Evolutionary conservation across 305 asterid genomes (phyloP).

Genomic region (Andrographis paniculata): DNA sequence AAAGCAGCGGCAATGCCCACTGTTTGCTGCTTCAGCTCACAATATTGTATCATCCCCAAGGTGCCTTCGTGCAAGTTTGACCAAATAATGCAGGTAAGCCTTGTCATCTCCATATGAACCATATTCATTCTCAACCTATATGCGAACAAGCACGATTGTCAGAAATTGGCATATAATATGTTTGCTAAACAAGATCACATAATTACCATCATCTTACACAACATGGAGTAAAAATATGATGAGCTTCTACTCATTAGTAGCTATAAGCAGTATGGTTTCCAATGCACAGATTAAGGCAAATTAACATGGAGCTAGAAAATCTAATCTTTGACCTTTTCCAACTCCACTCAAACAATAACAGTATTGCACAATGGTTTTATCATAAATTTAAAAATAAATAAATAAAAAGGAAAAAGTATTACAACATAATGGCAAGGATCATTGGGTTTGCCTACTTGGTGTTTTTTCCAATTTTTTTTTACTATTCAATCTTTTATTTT

Average conservation of each 20-base stretch:
- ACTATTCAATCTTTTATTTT: too few relatives aligned
- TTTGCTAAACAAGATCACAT: not conserved
- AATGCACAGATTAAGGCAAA: not conserved
- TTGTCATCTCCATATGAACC: constrained; percentile 91
- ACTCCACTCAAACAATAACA: not conserved
- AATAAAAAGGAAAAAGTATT: not conserved
- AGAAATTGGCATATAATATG: not conserved
- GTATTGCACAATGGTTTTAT: too few relatives aligned
- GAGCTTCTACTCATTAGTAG: not conserved
- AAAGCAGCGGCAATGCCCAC: constrained; percentile 15
- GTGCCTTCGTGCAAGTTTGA: constrained; percentile 60
- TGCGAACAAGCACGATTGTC: constrained; percentile 24
- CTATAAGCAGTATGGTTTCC: constrained; percentile 8
- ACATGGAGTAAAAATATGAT: not conserved
- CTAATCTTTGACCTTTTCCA: not conserved
- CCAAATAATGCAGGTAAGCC: constrained; percentile 79
- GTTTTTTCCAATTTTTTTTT: too few relatives aligned
- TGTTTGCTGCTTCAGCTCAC: constrained; percentile 35
- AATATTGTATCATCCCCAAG: constrained; percentile 66
- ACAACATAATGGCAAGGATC: not conserved
- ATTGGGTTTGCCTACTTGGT: too few relatives aligned
- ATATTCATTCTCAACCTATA: constrained; percentile 92
- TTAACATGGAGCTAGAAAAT: not conserved
- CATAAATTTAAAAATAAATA: too few relatives aligned
- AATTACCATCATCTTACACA: too few relatives aligned